A percentile compares a stretch with the other conserved stretches of the same genome.
Conservation (phyloP, 495 filamentous ascomycete species). For the Aspergillus incahuasiensis region DNA sequence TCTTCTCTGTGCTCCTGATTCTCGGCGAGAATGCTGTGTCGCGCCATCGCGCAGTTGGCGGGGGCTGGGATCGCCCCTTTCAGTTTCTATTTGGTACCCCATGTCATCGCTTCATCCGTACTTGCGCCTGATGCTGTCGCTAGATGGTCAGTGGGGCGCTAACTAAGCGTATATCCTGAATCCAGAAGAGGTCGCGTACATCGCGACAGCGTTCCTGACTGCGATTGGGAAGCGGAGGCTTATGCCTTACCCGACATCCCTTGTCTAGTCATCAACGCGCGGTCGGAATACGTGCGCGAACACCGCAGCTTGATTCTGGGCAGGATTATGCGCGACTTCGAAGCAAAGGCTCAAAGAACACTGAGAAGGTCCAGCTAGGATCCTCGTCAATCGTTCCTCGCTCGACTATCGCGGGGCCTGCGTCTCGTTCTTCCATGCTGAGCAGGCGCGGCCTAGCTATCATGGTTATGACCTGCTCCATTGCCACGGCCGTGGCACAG, state of each 20-base stretch:
- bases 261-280: neutral
- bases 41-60: neutral
- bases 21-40: neutral
- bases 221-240: neutral
- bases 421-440: neutral
- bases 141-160: no score
- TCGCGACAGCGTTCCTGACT: neutral
- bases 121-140: no score
- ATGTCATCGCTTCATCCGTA: no score
- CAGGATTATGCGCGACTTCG: neutral
- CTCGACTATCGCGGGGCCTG: neutral
- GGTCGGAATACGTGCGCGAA: neutral
- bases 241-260: neutral
- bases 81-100: neutral
- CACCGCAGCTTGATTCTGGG: neutral
- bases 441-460: neutral
- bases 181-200: neutral
- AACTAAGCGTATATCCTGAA: neutral
- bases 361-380: neutral
- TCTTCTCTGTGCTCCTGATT: neutral
- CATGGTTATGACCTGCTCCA: neutral
- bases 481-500: neutral
- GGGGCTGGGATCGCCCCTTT: neutral
- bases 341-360: neutral
- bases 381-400: neutral